Base-by-base conservation (phyloP, 768 basidiomycete genomes). In the Kwoniella heveanensis region DNA sequence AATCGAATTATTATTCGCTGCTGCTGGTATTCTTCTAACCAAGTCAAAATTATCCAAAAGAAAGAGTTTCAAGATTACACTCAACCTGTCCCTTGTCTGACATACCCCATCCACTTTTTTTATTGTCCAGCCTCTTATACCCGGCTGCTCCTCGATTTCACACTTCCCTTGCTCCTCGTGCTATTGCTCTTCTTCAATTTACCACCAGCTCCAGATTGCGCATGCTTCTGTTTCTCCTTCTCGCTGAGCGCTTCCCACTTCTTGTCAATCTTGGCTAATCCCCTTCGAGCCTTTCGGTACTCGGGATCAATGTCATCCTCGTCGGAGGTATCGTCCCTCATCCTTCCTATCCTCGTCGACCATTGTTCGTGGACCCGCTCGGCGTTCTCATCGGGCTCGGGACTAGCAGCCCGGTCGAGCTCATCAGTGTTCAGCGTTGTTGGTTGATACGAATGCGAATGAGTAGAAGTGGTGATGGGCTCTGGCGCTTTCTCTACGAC, bases 281-380 rank as follows among this genome's bases (percentile, higher is more conserved):
- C 72, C 60, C 67, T 73, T 47, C 68, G 50, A 0, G 77, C 77
- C 21, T 64, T 67, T 53, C 48, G 49, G 54, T 79, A 79, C 19
- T 69, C 72, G 26, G 62, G 69, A 59, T 74, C 74, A 10, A 36
- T 21, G 46, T 70, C 70, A 13, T 70, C 69, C 44, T 79, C 78
- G 19, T 76, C 75, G 6, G 64, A 65, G 9, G 71, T 73, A 62
- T 73, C 74, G 1, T 76, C 78, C 50, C 66, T 57, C 57, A 73
- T 63, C 26, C 66, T 57, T 1, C 76, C 75, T 19, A 79, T 74
- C 32, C 77, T 54, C 19, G 68, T 73, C 4, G 29, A 50, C 77
- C 77, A 79, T 27, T 70, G 39, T 26, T 53, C 59, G 15, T 68
- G 65, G 1, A 59, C 46, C 27, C 47, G n/a, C 24, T 65, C 54